Base-by-base conservation (phyloP, 225 moss, liverwort and hornwort genomes). In the Sphagnum contortum region DNA sequence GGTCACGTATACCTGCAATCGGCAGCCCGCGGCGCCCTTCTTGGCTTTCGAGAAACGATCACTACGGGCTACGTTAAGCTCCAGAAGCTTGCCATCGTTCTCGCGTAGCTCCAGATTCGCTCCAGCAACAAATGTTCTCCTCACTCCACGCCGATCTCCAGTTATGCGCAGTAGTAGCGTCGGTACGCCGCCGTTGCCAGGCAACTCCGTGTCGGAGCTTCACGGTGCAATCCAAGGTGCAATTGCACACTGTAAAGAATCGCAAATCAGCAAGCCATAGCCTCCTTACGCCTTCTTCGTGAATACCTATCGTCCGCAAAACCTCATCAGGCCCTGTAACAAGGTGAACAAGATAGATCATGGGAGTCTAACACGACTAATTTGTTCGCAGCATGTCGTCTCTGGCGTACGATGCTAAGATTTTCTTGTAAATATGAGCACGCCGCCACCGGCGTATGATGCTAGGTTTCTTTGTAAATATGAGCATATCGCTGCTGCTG, bases 201-300 rank as follows among this genome's bases (percentile, higher is more conserved):
- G 69, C 55, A 80, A 81, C 67, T 68, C 79, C 6, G 74, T 81
- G 52, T 77, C 78, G 5, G 91, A 94, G 71, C 81, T 82, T 8
- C 94, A 91, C 29, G 89, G 82, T 57, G 81, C 91, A 50, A 88
- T 94, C 52, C 91, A 94, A 74, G 94, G 94, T 8, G 94, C 94
- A 50, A 94, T 94, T 65, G 91, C 91, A 0, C 94, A 94, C 57
- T 94, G 94, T 65, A 94, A 94, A 72, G 83, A 94, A 76, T 94
- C 94, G 45, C 91, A 94, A 50, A 61, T 45, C 44, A 55, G 29
- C 29, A 29, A 29, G 29, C 29, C 29, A 29, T 29, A 29, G 29
- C 29, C 1, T 29, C 29, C 29, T 29, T 29, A 29, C 29, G 29
- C 29, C 29, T 29, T 29, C 0, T 29, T 29, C 29, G 29, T 29